Evolutionary conservation across 2,329 filamentous ascomycete species (phyloP).

Genomic region (Diaporthe citri): DNA sequence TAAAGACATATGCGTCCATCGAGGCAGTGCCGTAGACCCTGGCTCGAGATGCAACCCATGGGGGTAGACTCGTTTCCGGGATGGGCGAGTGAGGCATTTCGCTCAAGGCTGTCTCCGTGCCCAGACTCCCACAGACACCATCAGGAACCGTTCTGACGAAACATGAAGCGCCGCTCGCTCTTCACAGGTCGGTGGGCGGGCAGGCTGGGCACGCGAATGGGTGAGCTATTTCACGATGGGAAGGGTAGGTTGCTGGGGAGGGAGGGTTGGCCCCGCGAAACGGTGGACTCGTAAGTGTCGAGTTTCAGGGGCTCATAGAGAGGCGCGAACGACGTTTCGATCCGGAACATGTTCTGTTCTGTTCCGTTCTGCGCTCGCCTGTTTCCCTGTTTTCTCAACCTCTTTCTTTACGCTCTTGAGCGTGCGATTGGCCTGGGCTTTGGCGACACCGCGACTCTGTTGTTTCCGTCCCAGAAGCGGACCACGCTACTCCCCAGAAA

Average conservation of each 20-base stretch:
- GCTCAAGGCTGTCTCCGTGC: not conserved
- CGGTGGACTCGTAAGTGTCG: slow-evolving; percentile 26
- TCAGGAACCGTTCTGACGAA: not conserved
- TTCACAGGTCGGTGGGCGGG: not conserved
- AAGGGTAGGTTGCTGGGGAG: too few relatives aligned
- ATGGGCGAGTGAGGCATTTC: not conserved
- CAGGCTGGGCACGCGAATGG: not conserved
- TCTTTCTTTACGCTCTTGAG: not conserved
- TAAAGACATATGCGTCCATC: slow-evolving; percentile 16
- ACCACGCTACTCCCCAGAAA: slow-evolving; percentile 3
- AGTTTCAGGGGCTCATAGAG: slow-evolving; percentile 20
- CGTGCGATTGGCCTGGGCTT: not conserved
- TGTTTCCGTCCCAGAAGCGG: not conserved
- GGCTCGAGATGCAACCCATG: not conserved
- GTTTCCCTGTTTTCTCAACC: not conserved
- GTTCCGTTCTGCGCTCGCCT: not conserved
- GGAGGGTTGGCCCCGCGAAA: not conserved
- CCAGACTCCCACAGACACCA: not conserved
- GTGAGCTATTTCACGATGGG: not conserved
- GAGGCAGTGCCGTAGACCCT: slow-evolving; percentile 11
- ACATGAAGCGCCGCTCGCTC: slow-evolving; percentile 1
- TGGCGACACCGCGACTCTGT: not conserved
- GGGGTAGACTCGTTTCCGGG: not conserved
- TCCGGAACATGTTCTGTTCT: slow-evolving; percentile 9
- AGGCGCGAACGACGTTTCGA: slow-evolving; percentile 20